These are phyloP conservation scores for Colletotrichum melonis DNA, from an alignment of 2,329 filamentous ascomycete genomes.

Conservation along the genomic window DNA sequence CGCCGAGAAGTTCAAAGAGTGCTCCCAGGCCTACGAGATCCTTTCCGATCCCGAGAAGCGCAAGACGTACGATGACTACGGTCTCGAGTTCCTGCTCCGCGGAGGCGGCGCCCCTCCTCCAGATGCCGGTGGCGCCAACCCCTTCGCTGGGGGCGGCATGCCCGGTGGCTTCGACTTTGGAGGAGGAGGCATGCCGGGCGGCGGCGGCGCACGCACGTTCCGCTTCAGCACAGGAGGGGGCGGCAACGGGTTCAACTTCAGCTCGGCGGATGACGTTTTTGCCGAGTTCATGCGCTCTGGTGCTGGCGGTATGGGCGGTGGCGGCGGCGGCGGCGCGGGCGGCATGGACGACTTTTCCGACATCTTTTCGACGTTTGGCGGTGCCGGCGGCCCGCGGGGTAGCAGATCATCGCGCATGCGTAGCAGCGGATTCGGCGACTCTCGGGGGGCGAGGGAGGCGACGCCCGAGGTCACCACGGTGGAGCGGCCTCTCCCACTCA, in stretches of 20 bases:
- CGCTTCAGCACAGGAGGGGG: slow-evolving; percentile 70
- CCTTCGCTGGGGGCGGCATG: slow-evolving; percentile 70
- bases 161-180: slow-evolving; percentile 65
- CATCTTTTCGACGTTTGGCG: slow-evolving; percentile 64
- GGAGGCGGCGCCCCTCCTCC: slow-evolving; percentile 79
- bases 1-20: slow-evolving; percentile 96
- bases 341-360: slow-evolving; percentile 62
- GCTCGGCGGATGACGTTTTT: slow-evolving; percentile 86
- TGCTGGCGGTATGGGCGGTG: slow-evolving; percentile 57
- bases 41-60: slow-evolving; percentile 97
- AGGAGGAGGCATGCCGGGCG: slow-evolving; percentile 48
- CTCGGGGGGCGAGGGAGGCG: slow-evolving; percentile 51
- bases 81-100: slow-evolving; percentile 89
- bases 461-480: slow-evolving; percentile 92
- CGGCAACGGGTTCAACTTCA: slow-evolving; percentile 82
- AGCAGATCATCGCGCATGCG: slow-evolving; percentile 57
- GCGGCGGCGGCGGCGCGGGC: slow-evolving; percentile 47
- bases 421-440: slow-evolving; percentile 45
- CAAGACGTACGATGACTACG: slow-evolving; percentile 94
- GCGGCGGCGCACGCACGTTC: slow-evolving; percentile 66
- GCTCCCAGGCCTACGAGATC: slow-evolving; percentile 97
- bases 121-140: slow-evolving; percentile 66
- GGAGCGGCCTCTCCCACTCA: slow-evolving; percentile 83
- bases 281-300: slow-evolving; percentile 79
- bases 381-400: slow-evolving; percentile 46